Evolutionary conservation across 2,329 filamentous ascomycete genomes (phyloP), one percentile per base, ranked within the genome.

Genomic region (Dactylellina sp.): DNA sequence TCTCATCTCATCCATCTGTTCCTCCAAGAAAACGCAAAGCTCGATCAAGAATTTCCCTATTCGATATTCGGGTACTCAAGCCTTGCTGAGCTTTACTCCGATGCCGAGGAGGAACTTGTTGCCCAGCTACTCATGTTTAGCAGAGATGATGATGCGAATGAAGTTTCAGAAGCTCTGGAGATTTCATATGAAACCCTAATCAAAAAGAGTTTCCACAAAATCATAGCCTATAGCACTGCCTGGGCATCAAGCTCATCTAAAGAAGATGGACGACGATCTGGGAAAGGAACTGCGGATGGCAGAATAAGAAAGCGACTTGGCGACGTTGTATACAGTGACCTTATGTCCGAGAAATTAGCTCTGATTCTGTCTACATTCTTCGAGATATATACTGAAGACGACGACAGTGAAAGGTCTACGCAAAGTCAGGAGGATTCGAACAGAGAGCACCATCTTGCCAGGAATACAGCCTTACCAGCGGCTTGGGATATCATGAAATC

Each of bases 1-100:
- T 89, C 93, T 1, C 95, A 99, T 79, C 84, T 99, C 98, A 1
- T 97, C 92, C 79, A 97, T 93, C 0, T 99, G 93, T 94, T 86
- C 96, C 2, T 88, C 20, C 71, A 75, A 40, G 71, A 75, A 25
- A 46, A 63, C 20, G 71, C 92, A 75, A 82, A 82, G 0, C 86
- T 89, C 70, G 81, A 83, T 0, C 83, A 97, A 6, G 84, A 87
- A 2, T 91, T 99, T 53, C 94, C 95, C 0, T 97, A 87, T 79
- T 83, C 85, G n/a, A 91, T 95, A 1, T 99, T 99, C 80, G 90
- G 89, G 0, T 99, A 96, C 79, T 70, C 81, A 0, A 87, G 82
- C 14, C 84, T 98, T 1, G 80, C 84, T 16, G 88, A 91, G 2
- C 85, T 99, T 59, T 81, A 97, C 1, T 79, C 81, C 4, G 88